Base-by-base conservation (phyloP, 805 yeast genomes). In the Ogataea paraovalis region DNA sequence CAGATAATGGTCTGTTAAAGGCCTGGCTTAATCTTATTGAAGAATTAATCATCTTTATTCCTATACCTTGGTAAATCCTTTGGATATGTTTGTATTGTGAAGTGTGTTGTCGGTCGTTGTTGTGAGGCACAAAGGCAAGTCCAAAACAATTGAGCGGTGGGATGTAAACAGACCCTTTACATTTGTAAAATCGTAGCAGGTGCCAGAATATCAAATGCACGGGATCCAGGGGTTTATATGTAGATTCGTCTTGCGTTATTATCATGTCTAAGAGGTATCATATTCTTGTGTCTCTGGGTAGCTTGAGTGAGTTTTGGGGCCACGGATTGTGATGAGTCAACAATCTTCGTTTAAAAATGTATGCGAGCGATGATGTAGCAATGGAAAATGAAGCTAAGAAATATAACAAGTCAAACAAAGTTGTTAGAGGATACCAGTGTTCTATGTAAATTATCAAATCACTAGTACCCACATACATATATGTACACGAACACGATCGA, bases 211-310 rank as follows among this genome's bases (percentile, higher is more conserved):
- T 21, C 52, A 44, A 42, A 32, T 45, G 53, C 33, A 55, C 37
- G 34, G 57, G 56, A 48, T 51, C 53, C 25, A 47, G 39, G 36
- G 40, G 22, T 46, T 44, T 48, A 53, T 50, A 39, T 43, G 49
- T 43, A 38, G 33, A 45, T 41, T 53, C 51, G 42, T 55, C 25
- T 52, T 58, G 37, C 50, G 51, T 68, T 67, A 66, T 47, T 27
- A 33, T 47, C 56, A 47, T 54, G 34, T 25, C 39, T 25, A 16
- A 10, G 16, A 19, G 27, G 19, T 28, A n/a, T 13, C 43, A 41
- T 41, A 21, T 19, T 28, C 3, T 6, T 30, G 20, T 41, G 30
- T 12, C 30, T 30, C 21, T 21, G 30, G 8, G 25, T 20, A 20
- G 21, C 10, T 19, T 12, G 34, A 30, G 34, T 30, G 5, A 14